These are phyloP conservation scores for Apiospora saccharicola DNA, from an alignment of 2,329 filamentous ascomycete species.

Conservation along the genomic window DNA sequence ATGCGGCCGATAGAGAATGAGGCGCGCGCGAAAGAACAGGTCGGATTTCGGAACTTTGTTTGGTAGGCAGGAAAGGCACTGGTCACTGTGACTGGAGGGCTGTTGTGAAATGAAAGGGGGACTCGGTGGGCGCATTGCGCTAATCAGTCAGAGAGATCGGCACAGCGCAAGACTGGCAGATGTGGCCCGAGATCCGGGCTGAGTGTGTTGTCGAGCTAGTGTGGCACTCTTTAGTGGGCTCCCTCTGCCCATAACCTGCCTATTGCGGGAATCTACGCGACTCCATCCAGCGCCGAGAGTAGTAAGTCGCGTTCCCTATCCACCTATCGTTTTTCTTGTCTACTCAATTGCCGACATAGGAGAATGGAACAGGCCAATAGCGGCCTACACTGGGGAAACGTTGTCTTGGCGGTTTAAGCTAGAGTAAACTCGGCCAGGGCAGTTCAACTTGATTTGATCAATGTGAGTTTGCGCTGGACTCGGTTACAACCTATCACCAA, in stretches of 20 bases:
- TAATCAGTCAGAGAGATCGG: slow-evolving; percentile 1
- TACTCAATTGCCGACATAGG: slow-evolving; percentile 1
- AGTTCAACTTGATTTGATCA: background rate
- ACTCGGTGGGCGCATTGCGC: background rate
- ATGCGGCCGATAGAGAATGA: background rate
- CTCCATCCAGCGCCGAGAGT: background rate
- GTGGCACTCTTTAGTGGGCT: background rate
- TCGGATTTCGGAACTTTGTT: background rate
- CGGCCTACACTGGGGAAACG: background rate
- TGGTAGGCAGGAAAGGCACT: background rate
- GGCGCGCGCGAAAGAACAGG: background rate
- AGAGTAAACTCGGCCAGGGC: background rate
- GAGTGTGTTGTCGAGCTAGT: background rate
- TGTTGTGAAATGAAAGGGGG: slow-evolving; percentile 1
- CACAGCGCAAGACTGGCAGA: background rate
- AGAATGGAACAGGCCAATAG: background rate
- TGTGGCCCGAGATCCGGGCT: background rate
- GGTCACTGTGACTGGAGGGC: too few species aligned
- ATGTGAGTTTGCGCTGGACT: background rate
- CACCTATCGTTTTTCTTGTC: background rate
- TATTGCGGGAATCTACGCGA: slow-evolving; percentile 24
- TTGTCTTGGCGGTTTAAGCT: slow-evolving; percentile 11
- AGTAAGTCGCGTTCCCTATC: background rate
- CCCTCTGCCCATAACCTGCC: slow-evolving; percentile 22
- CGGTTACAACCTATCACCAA: background rate